Percentiles rank a stretch among this genome's conserved stretches.
Conservation (phyloP, 2,329 filamentous ascomycete genomes). For the Aspergillus proliferans region DNA sequence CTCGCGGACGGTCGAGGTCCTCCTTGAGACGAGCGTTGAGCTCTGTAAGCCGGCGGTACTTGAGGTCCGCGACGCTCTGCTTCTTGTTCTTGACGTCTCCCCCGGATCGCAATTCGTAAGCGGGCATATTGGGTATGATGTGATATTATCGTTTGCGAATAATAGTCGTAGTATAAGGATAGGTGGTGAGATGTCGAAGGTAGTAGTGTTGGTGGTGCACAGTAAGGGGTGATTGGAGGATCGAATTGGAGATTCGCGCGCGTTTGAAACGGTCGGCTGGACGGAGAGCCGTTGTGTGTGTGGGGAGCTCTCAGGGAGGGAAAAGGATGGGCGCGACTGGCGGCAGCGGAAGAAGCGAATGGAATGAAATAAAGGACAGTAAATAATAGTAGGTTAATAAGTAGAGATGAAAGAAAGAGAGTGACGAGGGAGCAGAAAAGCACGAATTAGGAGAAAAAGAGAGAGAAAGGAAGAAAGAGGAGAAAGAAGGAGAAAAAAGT, state of each 20-base stretch:
- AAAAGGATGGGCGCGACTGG: not conserved
- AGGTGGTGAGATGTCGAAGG: not conserved
- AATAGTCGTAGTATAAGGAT: conserved; percentile 5
- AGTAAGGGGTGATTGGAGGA: not conserved
- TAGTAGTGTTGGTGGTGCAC: not conserved
- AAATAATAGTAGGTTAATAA: conserved; percentile 8
- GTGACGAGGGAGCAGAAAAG: conserved; percentile 13
- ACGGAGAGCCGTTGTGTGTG: conserved; percentile 2
- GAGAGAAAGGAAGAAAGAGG: conserved; percentile 3
- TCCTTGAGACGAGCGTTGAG: conserved; percentile 93
- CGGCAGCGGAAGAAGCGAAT: conserved; percentile 2
- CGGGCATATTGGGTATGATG: conserved; percentile 44
- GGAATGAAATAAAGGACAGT: conserved; percentile 6
- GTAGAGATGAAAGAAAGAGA: conserved; percentile 10
- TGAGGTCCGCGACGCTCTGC: conserved; percentile 98
- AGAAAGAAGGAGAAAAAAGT: conserved; percentile 6
- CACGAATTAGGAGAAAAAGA: not conserved
- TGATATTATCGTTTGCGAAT: conserved; percentile 4
- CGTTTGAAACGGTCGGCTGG: conserved; percentile 7
- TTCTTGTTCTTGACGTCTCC: conserved; percentile 79
- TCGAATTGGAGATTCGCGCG: conserved; percentile 1
- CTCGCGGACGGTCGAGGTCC: conserved; percentile 89
- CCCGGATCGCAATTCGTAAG: conserved; percentile 61
- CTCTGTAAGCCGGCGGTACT: conserved; percentile 91
- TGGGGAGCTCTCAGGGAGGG: not conserved